These are phyloP conservation scores for Erodium maritimum DNA, from an alignment of 345 rosid species.

Conservation along the genomic window DNA sequence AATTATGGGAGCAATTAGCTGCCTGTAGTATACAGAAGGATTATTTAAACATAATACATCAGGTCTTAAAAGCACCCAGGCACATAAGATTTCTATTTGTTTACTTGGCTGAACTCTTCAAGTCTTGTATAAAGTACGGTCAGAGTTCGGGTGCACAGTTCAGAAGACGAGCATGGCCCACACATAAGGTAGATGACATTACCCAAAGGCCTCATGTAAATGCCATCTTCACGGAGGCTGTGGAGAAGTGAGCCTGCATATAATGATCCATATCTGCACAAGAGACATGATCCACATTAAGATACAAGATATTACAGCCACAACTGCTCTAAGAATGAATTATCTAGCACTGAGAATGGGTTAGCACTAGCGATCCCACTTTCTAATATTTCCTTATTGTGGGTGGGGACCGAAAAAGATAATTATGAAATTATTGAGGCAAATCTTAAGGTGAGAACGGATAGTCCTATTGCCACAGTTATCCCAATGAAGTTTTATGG, in stretches of 20 bases:
- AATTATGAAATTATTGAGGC: not conserved
- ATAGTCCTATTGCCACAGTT: not conserved
- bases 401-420: not conserved
- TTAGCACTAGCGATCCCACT: not conserved
- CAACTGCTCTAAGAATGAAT: not conserved
- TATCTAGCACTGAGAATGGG: not conserved
- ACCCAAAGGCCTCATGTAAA: conserved; percentile 77
- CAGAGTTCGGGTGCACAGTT: conserved; percentile 46
- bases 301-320: not conserved
- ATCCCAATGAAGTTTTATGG: not conserved
- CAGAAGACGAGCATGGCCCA: conserved; percentile 71
- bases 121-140: conserved; percentile 46
- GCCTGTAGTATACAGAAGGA: not conserved
- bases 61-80: not conserved
- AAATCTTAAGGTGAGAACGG: not conserved
- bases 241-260: conserved; percentile 51
- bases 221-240: conserved; percentile 63
- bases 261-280: conserved; percentile 54
- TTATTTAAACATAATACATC: not conserved
- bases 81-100: not conserved
- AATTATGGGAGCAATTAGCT: not conserved
- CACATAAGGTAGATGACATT: conserved; percentile 83
- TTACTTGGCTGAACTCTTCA: conserved; percentile 24
- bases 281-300: not conserved
- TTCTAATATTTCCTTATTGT: not conserved